Conservation (phyloP, 352 stramenopile genomes). For the Phytopythium ostracodes region DNA sequence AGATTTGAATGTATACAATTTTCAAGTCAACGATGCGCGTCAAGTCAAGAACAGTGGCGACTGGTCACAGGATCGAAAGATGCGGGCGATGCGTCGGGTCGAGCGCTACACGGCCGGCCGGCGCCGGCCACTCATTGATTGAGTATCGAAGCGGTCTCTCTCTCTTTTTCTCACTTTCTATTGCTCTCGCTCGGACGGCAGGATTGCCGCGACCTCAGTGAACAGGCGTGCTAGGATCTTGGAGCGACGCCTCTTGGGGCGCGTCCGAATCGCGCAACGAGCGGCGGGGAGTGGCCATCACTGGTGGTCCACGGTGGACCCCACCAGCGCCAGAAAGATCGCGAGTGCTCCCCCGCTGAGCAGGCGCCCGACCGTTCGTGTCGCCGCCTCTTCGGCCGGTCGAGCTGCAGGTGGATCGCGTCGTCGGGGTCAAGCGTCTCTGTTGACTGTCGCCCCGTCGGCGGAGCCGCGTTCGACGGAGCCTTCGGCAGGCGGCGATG, state of each 20-base stretch:
- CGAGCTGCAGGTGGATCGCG: no score
- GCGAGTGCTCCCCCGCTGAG: no score
- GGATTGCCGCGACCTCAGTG: slow-evolving; percentile 1
- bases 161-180: no score
- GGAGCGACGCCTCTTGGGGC: background rate
- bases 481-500: no score
- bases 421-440: no score
- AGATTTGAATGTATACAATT: background rate
- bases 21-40: background rate
- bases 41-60: background rate
- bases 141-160: background rate
- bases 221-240: slow-evolving; percentile 12
- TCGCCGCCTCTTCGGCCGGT: no score
- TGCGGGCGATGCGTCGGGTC: no score
- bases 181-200: background rate
- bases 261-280: background rate
- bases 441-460: no score
- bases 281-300: background rate
- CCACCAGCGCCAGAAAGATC: background rate
- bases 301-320: no score
- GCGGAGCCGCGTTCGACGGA: no score
- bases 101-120: no score
- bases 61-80: background rate
- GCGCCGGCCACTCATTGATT: background rate
- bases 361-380: no score